Conservation (phyloP, 768 basidiomycete species). For the Tulasnella sp. region DNA sequence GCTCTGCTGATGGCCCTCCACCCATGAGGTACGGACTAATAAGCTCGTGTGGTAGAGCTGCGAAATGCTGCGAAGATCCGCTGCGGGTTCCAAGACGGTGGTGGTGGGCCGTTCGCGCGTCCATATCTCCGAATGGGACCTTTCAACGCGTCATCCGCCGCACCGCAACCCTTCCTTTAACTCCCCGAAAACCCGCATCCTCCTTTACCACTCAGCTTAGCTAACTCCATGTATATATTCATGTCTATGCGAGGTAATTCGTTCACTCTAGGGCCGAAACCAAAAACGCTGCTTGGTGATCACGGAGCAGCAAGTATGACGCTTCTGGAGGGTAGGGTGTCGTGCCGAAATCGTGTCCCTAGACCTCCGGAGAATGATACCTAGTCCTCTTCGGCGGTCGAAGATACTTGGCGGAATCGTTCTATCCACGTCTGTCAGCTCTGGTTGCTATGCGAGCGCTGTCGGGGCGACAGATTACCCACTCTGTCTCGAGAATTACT, state of each 20-base stretch:
- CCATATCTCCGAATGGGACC: not conserved
- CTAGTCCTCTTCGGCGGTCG: not conserved
- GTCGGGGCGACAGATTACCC: too few species aligned
- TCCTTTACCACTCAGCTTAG: too few species aligned
- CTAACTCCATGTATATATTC: too few species aligned
- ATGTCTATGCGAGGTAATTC: too few species aligned
- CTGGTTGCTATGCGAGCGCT: too few species aligned
- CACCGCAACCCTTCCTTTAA: not conserved
- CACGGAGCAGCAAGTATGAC: too few species aligned
- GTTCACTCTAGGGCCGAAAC: too few species aligned
- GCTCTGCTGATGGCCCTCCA: conserved; percentile 8
- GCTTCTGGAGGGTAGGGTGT: not conserved
- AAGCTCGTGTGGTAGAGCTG: not conserved
- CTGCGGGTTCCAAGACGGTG: not conserved
- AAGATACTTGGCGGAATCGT: not conserved
- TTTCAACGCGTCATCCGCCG: not conserved
- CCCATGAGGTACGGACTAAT: conserved; percentile 10
- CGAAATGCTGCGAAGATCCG: conserved; percentile 20
- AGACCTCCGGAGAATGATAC: not conserved
- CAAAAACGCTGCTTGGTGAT: too few species aligned
- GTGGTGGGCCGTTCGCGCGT: conserved; percentile 8
- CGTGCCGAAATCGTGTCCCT: not conserved
- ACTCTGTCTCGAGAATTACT: too few species aligned
- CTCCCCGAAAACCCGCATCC: not conserved
- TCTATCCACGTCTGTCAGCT: too few species aligned